Percentiles rank a stretch among this genome's conserved stretches.
Evolutionary conservation across 768 basidiomycete genomes (phyloP).

Genomic region (Leucocoprinus leucothites): DNA sequence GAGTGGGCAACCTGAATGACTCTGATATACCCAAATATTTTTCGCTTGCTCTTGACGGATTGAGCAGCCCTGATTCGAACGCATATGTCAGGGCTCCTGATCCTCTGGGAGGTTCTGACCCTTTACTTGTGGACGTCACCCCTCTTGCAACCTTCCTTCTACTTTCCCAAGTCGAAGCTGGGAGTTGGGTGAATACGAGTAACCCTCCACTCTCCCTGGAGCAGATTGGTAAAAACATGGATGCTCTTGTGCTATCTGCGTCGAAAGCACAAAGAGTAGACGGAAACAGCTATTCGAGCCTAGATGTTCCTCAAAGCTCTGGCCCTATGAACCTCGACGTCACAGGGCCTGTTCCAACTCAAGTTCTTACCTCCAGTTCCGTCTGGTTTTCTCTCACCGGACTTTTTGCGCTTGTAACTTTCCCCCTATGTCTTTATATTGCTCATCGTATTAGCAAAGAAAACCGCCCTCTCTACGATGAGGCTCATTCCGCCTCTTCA

Average conservation of each 20-base stretch:
- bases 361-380: background rate
- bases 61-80: background rate
- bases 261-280: background rate
- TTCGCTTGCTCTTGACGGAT: background rate
- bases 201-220: background rate
- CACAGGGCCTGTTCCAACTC: background rate
- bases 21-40: background rate
- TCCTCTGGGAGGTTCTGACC: background rate
- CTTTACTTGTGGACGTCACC: background rate
- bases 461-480: too few species aligned
- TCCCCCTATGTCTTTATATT: too few species aligned
- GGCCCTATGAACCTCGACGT: background rate
- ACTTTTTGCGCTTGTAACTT: background rate
- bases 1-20: background rate
- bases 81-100: background rate
- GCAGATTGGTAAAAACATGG: background rate
- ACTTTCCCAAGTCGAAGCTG: background rate
- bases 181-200: background rate
- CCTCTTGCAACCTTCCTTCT: background rate
- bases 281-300: background rate
- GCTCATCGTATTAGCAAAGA: too few species aligned
- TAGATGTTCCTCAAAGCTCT: background rate
- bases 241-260: background rate
- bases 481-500: too few species aligned
- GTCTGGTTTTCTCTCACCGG: background rate